Evolutionary conservation across 108 stramenopile species (phyloP).

Genomic region (Conticribra weissflogii): DNA sequence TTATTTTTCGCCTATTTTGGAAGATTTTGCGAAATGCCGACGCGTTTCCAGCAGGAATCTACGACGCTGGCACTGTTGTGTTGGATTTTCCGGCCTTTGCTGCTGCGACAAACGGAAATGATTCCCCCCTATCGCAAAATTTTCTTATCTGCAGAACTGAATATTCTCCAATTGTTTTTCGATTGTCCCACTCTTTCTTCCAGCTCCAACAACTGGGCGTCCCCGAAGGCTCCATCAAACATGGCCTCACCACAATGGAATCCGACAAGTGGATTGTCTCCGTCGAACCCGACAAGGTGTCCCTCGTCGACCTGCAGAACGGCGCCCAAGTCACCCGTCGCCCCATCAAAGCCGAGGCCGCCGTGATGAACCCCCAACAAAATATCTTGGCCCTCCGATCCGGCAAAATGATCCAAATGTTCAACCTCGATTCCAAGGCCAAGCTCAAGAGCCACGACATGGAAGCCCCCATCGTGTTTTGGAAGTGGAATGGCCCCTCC

Average conservation of each 20-base stretch:
- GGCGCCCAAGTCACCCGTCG: constrained; percentile 91
- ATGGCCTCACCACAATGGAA: constrained; percentile 91
- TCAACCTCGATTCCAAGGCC: constrained; percentile 93
- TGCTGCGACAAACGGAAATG: too few relatives aligned
- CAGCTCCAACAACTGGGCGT: constrained; percentile 93
- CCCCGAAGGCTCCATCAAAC: constrained; percentile 89
- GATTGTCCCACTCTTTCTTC: not conserved
- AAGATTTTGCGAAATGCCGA: too few relatives aligned
- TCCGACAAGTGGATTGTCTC: constrained; percentile 94
- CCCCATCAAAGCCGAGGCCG: constrained; percentile 97
- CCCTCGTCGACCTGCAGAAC: constrained; percentile 93
- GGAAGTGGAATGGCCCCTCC: constrained; percentile 92
- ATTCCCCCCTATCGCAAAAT: too few relatives aligned
- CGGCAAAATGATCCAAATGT: constrained; percentile 94
- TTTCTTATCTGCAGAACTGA: too few relatives aligned
- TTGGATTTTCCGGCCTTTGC: too few relatives aligned
- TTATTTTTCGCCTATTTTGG: too few relatives aligned
- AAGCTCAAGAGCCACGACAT: constrained; percentile 95
- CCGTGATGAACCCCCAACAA: constrained; percentile 95
- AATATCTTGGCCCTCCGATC: constrained; percentile 94
- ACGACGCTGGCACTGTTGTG: too few relatives aligned
- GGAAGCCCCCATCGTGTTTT: constrained; percentile 91
- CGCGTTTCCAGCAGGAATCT: too few relatives aligned
- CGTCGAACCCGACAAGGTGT: constrained; percentile 88
- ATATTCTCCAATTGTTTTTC: constrained; percentile 9